phyloP scores from a whole-genome alignment of 2,329 filamentous ascomycete genomes.

The Colletotrichum filicis region DNA sequence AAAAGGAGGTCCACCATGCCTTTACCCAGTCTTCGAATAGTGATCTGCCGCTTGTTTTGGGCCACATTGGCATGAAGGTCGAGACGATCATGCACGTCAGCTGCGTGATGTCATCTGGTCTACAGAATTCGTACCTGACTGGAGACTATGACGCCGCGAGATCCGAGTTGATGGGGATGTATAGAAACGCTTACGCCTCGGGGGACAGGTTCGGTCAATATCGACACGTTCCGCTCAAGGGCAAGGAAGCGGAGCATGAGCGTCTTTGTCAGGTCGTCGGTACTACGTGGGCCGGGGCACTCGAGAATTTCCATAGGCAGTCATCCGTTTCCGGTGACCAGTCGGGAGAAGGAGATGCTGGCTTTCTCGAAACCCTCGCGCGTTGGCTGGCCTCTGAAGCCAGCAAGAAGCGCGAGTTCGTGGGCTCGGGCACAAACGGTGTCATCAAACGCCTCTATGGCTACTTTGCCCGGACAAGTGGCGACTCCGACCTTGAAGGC shows the following conservation, averaged over 20 bases:
- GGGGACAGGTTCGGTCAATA: conserved; percentile 3
- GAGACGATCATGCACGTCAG: not conserved
- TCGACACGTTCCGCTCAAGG: conserved; percentile 5
- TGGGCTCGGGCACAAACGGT: not conserved
- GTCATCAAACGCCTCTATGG: not conserved
- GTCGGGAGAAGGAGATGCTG: not conserved
- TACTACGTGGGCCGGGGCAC: not conserved
- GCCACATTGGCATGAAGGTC: not conserved
- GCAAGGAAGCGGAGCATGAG: not conserved
- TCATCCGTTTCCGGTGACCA: too few relatives aligned
- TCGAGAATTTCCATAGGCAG: not conserved
- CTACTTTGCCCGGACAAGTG: not conserved
- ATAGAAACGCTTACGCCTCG: not conserved
- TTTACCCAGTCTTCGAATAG: not conserved
- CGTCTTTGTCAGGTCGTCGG: not conserved
- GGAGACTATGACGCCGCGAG: not conserved
- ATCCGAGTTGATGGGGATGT: not conserved
- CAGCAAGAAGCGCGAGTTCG: not conserved
- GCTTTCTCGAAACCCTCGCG: not conserved
- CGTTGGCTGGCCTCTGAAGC: not conserved
- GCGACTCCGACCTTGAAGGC: not conserved
- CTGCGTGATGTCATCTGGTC: not conserved
- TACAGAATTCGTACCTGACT: not conserved
- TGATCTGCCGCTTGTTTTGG: not conserved
- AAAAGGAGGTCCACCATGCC: not conserved